phyloP scores from a whole-genome alignment of 106 monocot species.

The Alisma plantagoaquatica region DNA sequence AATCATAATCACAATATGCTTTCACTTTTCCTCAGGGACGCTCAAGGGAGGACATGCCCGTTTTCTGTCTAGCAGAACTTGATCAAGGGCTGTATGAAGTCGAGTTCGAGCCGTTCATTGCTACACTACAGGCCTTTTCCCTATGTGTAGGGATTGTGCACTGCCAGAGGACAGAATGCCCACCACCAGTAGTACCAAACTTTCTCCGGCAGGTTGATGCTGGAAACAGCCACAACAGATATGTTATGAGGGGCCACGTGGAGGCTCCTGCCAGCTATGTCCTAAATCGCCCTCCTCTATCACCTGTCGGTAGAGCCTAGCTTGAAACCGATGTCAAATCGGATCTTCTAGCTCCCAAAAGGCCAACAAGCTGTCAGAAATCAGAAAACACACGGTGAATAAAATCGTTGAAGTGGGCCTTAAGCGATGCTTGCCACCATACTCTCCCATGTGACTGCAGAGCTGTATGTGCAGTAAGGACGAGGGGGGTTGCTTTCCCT shows the following conservation, averaged over 20 bases:
- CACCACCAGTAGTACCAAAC: not conserved
- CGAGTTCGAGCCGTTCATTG: constrained; percentile 37
- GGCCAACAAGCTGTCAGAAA: too few relatives aligned
- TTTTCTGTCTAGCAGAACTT: constrained; percentile 42
- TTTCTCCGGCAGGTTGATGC: not conserved
- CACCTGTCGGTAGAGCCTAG: not conserved
- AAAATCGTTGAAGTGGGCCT: too few relatives aligned
- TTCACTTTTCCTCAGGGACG: constrained; percentile 31
- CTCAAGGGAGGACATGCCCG: constrained; percentile 15
- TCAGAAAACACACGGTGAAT: too few relatives aligned
- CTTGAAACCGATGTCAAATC: too few relatives aligned
- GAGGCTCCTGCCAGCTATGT: not conserved
- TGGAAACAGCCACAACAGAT: not conserved
- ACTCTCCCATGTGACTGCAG: too few relatives aligned
- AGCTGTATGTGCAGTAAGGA: too few relatives aligned
- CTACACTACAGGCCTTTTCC: constrained; percentile 51
- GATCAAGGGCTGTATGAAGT: constrained; percentile 47
- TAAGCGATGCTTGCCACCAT: too few relatives aligned
- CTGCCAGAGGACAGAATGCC: constrained; percentile 3
- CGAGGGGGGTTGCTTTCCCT: too few relatives aligned
- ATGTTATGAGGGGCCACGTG: constrained; percentile 8
- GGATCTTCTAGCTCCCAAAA: too few relatives aligned
- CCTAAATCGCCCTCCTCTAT: not conserved
- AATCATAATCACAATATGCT: not conserved
- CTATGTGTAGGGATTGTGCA: constrained; percentile 49